These are phyloP conservation scores for Ogataea thermomethanolica DNA, from an alignment of 805 yeast genomes.

Conservation along the genomic window DNA sequence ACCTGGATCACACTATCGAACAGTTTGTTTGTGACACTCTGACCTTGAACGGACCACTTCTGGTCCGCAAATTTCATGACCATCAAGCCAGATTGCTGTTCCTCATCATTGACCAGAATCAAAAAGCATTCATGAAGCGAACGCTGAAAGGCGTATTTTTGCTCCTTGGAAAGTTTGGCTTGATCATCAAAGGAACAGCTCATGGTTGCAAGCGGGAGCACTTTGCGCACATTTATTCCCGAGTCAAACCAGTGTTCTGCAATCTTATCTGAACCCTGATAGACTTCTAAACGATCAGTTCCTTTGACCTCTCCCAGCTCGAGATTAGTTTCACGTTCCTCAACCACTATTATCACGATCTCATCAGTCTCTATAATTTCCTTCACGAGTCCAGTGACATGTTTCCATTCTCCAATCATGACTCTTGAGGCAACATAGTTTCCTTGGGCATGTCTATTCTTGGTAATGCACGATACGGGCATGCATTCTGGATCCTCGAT, in stretches of 20 bases:
- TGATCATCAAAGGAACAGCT: conserved; percentile 10
- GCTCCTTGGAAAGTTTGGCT: conserved; percentile 6
- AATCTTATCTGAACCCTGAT: not conserved
- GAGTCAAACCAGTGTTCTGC: conserved; percentile 17
- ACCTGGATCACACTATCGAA: conserved; percentile 3
- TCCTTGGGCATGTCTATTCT: not conserved
- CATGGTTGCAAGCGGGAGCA: conserved; percentile 2
- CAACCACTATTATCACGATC: not conserved
- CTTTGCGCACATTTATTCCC: conserved; percentile 11
- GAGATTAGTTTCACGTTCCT: conserved; percentile 4
- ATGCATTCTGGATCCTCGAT: not conserved
- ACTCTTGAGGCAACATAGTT: conserved; percentile 1
- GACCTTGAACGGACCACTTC: conserved; percentile 6
- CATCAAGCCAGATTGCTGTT: conserved; percentile 4
- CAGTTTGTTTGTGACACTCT: conserved; percentile 2
- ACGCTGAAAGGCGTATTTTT: not conserved
- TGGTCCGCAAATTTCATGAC: conserved; percentile 5
- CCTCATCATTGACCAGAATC: conserved; percentile 13
- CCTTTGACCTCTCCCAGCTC: conserved; percentile 5
- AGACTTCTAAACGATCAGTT: conserved; percentile 6
- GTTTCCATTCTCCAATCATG: not conserved
- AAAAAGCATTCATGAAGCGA: conserved; percentile 13
- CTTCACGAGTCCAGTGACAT: conserved; percentile 5
- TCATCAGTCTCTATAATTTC: not conserved
- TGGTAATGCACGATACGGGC: conserved; percentile 2